Evolutionary conservation across 768 basidiomycete species (phyloP), one percentile per base, ranked within the genome.

Genomic region (Psilocybe sp.): DNA sequence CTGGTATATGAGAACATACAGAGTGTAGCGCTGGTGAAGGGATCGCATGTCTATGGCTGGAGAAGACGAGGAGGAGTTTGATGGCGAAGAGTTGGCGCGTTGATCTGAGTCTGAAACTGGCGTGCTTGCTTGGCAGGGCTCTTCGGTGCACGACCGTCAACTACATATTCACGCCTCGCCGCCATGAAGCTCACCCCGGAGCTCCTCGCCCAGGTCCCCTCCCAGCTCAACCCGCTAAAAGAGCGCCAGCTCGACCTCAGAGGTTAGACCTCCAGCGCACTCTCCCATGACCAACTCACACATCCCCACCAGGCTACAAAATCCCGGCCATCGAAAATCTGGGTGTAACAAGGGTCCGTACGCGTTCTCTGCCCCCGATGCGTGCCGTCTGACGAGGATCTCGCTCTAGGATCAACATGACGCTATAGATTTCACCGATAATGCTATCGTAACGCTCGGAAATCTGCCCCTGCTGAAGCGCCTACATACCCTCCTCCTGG

Each of bases 281-380:
- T 50, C 31, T 37, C 40, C 18, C 16, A 49, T 46, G 45, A 55
- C 46, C 61, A 54, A 44, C 59, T 66, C 53, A 64, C 52, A 53
- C 56, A 58, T 58, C 52, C 39, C 51, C 57, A 61, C 58, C 68
- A 94, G 92, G 92, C 50, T 88, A 89, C 73, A 93, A 92, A 81
- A 94, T 95, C 58, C 92, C 93, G 47, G 82, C 89, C 49, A 96
- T 96, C 65, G 93, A 96, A 85, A 96, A 96, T 78, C 79, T 96
- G 58, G 93, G 92, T 77, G 89, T 94, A 55, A 92, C 92, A 67
- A 85, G 78, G 78, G 90, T 28, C 23, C 23, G 23, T 85, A 67
- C 58, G 81, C 68, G 36, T 50, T 44, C 56, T 54, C 55, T 49
- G 54, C 33, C 5, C 7, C 20, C 1, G 11, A 15, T 41, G 39